phyloP scores from a whole-genome alignment of 768 basidiomycete genomes.

The Dendrothele bispora region DNA sequence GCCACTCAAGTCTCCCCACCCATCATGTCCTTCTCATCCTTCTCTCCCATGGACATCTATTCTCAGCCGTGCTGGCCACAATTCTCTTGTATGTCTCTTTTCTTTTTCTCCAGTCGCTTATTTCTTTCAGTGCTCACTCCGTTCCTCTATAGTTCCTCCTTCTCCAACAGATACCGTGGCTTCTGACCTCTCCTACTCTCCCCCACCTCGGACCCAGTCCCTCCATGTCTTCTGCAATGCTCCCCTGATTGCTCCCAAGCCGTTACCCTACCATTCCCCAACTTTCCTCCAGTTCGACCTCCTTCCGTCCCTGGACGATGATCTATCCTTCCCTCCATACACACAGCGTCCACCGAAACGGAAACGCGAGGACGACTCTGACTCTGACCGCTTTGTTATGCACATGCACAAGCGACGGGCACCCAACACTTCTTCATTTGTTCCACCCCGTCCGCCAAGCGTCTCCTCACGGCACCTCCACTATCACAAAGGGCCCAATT shows the following conservation, averaged over 20 bases:
- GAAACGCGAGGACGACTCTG: conserved; percentile 38
- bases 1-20: conserved; percentile 8
- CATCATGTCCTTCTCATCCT: conserved; percentile 23
- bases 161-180: conserved; percentile 42
- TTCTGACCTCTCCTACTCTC: conserved; percentile 16
- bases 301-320: conserved; percentile 65
- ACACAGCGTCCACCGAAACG: conserved; percentile 48
- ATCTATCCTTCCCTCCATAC: conserved; percentile 71
- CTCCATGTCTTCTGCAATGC: conserved; percentile 62
- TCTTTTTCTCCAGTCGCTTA: conserved; percentile 7
- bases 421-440: conserved; percentile 2
- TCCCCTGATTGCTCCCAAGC: conserved; percentile 67
- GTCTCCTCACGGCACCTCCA: conserved; percentile 5
- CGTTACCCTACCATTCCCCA: conserved; percentile 69
- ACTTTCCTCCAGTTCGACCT: conserved; percentile 67
- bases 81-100: conserved; percentile 9
- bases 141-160: conserved; percentile 32
- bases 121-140: conserved; percentile 2
- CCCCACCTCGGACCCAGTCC: conserved; percentile 23
- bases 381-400: conserved; percentile 12
- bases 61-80: conserved; percentile 17
- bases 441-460: conserved; percentile 2
- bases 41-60: conserved; percentile 17
- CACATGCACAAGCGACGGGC: conserved; percentile 20
- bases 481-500: neutral